Evolutionary conservation across 148 eudicot species (phyloP).

Genomic region (Rhododendron simsii): DNA sequence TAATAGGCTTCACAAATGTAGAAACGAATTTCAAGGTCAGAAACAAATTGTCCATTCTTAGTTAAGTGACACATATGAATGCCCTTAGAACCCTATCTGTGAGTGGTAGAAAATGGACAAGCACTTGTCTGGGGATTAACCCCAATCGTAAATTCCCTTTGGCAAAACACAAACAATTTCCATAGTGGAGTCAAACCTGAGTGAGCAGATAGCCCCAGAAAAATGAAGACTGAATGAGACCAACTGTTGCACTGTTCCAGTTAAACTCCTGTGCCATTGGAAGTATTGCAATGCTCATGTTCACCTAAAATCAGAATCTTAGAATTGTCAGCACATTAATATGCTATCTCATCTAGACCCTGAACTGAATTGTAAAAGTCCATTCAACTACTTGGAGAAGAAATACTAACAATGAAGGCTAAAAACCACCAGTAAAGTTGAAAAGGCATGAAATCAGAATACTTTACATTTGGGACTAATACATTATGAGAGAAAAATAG

Average conservation of each 20-base stretch:
- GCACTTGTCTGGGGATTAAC: not conserved
- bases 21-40: not conserved
- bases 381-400: constrained; percentile 9
- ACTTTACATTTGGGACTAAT: not conserved
- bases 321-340: constrained; percentile 8
- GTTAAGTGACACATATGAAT: not conserved
- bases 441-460: not conserved
- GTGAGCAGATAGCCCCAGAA: constrained; percentile 99
- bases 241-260: constrained; percentile 93
- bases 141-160: not conserved
- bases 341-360: not conserved
- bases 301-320: constrained; percentile 49
- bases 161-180: not conserved
- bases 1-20: not conserved
- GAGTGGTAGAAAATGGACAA: not conserved
- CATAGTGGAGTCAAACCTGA: constrained; percentile 56
- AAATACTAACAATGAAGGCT: not conserved
- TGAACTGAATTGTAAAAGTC: not conserved
- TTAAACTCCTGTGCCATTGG: constrained; percentile 93
- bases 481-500: constrained; percentile 2
- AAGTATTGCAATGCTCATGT: constrained; percentile 99
- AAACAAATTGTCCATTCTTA: not conserved
- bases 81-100: not conserved
- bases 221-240: constrained; percentile 95
- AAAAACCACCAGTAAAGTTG: not conserved